A percentile compares a stretch with the other conserved stretches of the same genome.
phyloP scores from a whole-genome alignment of 2,329 filamentous ascomycete species.

The Colletotrichum falcatum region DNA sequence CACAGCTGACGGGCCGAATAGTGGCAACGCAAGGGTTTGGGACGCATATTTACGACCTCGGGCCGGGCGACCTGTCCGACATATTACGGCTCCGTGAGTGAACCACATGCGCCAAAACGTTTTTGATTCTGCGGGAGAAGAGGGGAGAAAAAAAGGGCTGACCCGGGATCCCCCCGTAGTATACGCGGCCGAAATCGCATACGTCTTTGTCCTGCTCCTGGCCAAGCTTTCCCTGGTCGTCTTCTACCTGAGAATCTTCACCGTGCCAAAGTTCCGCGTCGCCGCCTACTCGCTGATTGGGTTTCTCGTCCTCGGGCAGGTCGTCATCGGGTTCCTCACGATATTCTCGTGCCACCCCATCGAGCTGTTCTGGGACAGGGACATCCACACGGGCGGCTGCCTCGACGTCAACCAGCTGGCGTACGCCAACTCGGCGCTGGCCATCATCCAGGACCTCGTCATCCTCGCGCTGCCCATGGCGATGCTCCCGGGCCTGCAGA shows the following conservation, averaged over 20 bases:
- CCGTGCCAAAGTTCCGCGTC: slow-evolving; percentile 42
- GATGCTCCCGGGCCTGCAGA: slow-evolving; percentile 66
- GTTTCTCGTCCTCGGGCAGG: slow-evolving; percentile 44
- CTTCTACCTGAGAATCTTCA: slow-evolving; percentile 50
- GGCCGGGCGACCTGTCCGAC: slow-evolving; percentile 24
- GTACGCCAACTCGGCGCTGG: slow-evolving; percentile 63
- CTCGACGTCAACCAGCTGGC: slow-evolving; percentile 61
- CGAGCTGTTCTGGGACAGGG: slow-evolving; percentile 47
- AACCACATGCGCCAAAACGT: too few species aligned
- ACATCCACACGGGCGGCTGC: slow-evolving; percentile 45
- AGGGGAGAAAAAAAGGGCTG: not conserved
- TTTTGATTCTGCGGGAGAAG: too few species aligned
- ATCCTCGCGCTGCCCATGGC: slow-evolving; percentile 65
- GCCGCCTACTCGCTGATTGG: slow-evolving; percentile 46
- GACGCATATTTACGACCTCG: slow-evolving; percentile 39
- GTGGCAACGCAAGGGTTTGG: slow-evolving; percentile 36
- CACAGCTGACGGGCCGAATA: not conserved
- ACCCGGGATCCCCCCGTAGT: not conserved
- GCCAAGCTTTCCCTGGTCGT: slow-evolving; percentile 50
- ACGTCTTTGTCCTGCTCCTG: slow-evolving; percentile 46
- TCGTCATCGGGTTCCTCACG: slow-evolving; percentile 48
- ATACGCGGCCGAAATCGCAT: slow-evolving; percentile 46
- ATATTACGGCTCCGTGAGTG: slow-evolving; percentile 27
- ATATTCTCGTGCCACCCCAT: slow-evolving; percentile 48
- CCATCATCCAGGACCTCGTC: slow-evolving; percentile 63